Base-by-base conservation (phyloP, 805 yeast species). In the Torulaspora microellipsoides region DNA sequence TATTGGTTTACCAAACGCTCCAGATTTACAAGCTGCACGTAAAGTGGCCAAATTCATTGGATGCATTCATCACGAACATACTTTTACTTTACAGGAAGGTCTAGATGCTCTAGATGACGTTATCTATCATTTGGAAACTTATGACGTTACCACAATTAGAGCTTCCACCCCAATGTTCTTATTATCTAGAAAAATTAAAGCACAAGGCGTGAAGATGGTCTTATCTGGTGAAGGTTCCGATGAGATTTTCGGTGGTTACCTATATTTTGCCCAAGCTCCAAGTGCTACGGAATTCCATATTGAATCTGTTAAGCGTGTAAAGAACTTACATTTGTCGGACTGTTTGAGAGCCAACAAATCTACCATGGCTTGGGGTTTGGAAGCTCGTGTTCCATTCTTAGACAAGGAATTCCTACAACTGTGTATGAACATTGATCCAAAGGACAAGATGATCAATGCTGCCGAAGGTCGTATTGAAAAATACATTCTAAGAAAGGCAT, bases 321-420 rank as follows among this genome's bases (percentile, higher is more conserved):
- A 93, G 77, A 90, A 93, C 91, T 77, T 93, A 71, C 96, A 93
- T 70, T 81, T 81, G 57, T 88, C 98, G 49, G 99, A 93, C 74
- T 91, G 98, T 75, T 74, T 93, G 66, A 84, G 99, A 71, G 99
- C 99, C 53, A 93, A 93, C 85, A 93, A 93, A 73, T 90, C 97
- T 28, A 93, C 99, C 47, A 87, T 93, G 96, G 98, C 99, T 34
- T 93, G 99, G 99, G 99, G 99, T 69, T 78, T 93, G 53, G 99
- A 93, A 74, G 99, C 99, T 49, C 85, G 99, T 73, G 99, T 93
- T 56, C 99, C 99, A 56, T 93, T 93, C 85, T 78, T 93, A 72
- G 99, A 93, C 72, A 86, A 82, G 73, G 77, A 82, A 66, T 93
- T 93, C 78, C 73, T 93, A 68, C 87, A 91, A 60, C 79, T 86